phyloP scores from a whole-genome alignment of 495 filamentous ascomycete species.

The Endocarpon pusillum region DNA sequence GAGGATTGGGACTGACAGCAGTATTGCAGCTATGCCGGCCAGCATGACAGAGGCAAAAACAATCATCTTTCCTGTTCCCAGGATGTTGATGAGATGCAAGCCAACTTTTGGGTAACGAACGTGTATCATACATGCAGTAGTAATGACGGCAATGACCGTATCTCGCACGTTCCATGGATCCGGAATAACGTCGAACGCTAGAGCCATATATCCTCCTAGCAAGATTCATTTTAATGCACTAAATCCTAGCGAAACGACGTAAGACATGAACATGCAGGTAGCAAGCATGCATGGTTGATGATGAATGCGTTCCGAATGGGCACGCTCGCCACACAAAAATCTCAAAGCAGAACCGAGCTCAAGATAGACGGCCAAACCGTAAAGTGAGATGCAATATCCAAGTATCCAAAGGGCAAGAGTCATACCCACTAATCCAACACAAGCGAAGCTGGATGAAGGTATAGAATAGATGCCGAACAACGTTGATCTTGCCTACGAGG shows the following conservation, averaged over 20 bases:
- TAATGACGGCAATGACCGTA: conserved; percentile 48
- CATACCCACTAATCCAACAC: conserved; percentile 32
- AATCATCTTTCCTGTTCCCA: conserved; percentile 50
- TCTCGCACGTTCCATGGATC: conserved; percentile 53
- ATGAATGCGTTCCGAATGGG: conserved; percentile 53
- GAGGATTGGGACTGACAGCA: conserved; percentile 7
- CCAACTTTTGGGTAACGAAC: conserved; percentile 48
- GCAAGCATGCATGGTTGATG: conserved; percentile 45
- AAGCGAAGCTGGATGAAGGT: conserved; percentile 25
- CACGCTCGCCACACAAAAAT: conserved; percentile 49
- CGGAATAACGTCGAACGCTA: conserved; percentile 39
- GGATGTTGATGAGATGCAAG: conserved; percentile 43
- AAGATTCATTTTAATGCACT: conserved; percentile 47
- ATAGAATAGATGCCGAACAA: conserved; percentile 20
- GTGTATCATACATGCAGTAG: conserved; percentile 44
- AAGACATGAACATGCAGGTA: conserved; percentile 43
- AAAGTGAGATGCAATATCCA: conserved; percentile 30
- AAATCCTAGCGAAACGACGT: conserved; percentile 37
- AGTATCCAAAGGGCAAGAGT: conserved; percentile 35
- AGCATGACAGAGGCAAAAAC: conserved; percentile 51
- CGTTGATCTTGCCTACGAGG: conserved; percentile 17
- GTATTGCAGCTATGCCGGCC: conserved; percentile 45
- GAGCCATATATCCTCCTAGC: conserved; percentile 53
- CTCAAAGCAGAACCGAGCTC: conserved; percentile 38
- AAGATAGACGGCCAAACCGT: conserved; percentile 34